Conservation (phyloP, 768 basidiomycete genomes). For the Rhodosporidiobolus sp. region DNA sequence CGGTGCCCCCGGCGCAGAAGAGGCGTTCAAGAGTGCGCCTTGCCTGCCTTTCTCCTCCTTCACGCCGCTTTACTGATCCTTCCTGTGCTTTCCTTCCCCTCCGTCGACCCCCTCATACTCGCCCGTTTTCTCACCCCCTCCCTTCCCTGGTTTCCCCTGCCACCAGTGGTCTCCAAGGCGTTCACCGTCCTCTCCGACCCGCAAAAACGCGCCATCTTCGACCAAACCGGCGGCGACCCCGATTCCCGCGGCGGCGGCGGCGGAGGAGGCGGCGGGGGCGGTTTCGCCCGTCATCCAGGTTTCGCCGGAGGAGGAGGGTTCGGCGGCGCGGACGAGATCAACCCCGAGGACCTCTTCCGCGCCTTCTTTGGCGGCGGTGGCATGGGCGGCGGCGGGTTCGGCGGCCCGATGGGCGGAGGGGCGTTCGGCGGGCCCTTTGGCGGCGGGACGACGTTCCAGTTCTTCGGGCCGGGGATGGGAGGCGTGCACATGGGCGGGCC, state of each 20-base stretch:
- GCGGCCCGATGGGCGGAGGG: constrained; percentile 16
- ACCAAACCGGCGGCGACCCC: constrained; percentile 81
- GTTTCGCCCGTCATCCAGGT: not conserved
- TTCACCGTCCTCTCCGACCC: constrained; percentile 93
- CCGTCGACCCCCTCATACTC: not conserved
- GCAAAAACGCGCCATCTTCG: constrained; percentile 81
- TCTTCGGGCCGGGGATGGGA: constrained; percentile 32
- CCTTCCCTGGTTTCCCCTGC: constrained; percentile 19
- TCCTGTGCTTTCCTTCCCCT: not conserved
- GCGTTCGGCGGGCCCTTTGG: constrained; percentile 12
- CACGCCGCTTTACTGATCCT: not conserved
- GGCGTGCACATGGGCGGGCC: not conserved
- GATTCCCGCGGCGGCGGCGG: constrained; percentile 64
- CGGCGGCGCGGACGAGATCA: constrained; percentile 64
- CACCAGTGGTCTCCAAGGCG: constrained; percentile 90
- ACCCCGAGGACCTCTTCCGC: constrained; percentile 93
- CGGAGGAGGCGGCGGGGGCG: constrained; percentile 15
- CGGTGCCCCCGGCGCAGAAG: constrained; percentile 91
- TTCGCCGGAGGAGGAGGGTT: constrained; percentile 8
- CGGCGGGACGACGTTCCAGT: constrained; percentile 27
- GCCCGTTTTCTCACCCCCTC: not conserved
- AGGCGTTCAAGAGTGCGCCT: constrained; percentile 89
- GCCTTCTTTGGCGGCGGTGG: constrained; percentile 85
- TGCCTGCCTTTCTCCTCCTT: not conserved
- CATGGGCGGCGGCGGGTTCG: constrained; percentile 48